phyloP scores from a whole-genome alignment of 192 early-diverging fungal species.

The Linnemannia hyalina region DNA sequence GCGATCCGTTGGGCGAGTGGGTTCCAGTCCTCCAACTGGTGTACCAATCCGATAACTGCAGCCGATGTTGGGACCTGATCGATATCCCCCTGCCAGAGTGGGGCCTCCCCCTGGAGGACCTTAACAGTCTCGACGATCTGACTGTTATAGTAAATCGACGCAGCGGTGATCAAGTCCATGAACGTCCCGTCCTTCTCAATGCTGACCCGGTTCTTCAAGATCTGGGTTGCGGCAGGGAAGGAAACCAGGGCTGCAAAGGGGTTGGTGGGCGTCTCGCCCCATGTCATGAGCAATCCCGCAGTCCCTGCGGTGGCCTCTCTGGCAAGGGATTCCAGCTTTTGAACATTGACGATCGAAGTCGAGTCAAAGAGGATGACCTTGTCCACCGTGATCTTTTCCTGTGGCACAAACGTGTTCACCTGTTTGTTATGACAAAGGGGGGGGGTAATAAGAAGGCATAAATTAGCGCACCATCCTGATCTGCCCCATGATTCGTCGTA shows the following conservation, averaged over 20 bases:
- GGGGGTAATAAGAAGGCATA: not conserved
- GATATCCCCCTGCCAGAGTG: slow-evolving; percentile 62
- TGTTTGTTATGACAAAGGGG: not conserved
- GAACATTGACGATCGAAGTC: slow-evolving; percentile 37
- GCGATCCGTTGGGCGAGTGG: slow-evolving; percentile 51
- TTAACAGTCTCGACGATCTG: slow-evolving; percentile 6
- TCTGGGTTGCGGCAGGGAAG: slow-evolving; percentile 30
- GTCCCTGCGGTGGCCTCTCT: not conserved
- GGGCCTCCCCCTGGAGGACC: slow-evolving; percentile 3
- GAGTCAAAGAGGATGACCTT: slow-evolving; percentile 55
- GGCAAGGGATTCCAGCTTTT: slow-evolving; percentile 25
- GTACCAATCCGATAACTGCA: slow-evolving; percentile 57
- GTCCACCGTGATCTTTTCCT: slow-evolving; percentile 38
- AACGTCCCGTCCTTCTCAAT: slow-evolving; percentile 14
- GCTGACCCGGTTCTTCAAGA: slow-evolving; percentile 18
- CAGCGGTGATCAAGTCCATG: slow-evolving; percentile 27
- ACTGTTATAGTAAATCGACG: slow-evolving; percentile 16
- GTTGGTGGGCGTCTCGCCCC: slow-evolving; percentile 28
- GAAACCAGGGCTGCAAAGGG: slow-evolving; percentile 31
- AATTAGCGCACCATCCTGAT: not conserved
- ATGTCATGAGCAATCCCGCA: slow-evolving; percentile 29
- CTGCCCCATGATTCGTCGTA: not conserved
- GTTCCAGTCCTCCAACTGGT: slow-evolving; percentile 61
- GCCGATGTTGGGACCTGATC: slow-evolving; percentile 49
- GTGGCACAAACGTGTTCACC: slow-evolving; percentile 46